Percentiles rank a stretch among this genome's conserved stretches.
Evolutionary conservation across 2,329 filamentous ascomycete genomes (phyloP).

Genomic region (Aspergillus viridinutans): DNA sequence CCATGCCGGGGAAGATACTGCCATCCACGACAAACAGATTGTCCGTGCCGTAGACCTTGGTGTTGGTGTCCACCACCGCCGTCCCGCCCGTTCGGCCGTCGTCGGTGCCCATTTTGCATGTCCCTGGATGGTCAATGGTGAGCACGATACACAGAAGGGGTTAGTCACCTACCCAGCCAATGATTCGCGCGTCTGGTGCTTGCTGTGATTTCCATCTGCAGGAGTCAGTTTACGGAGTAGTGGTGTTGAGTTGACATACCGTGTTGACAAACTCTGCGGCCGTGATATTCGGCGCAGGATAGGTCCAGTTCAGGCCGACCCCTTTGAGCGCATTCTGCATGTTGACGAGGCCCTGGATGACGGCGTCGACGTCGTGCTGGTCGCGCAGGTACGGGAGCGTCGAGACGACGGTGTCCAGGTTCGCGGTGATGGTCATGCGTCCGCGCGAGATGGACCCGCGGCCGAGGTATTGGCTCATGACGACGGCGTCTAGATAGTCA

Average conservation of each 20-base stretch:
- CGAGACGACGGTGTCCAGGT: constrained; percentile 6
- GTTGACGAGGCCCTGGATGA: constrained; percentile 7
- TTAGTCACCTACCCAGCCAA: constrained; percentile 7
- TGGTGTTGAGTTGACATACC: not conserved
- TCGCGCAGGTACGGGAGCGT: constrained; percentile 5
- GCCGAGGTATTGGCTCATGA: constrained; percentile 8
- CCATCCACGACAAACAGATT: constrained; percentile 13
- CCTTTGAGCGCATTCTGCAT: constrained; percentile 1
- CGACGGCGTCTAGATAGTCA: constrained; percentile 1
- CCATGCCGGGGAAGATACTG: constrained; percentile 14
- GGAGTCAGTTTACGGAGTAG: not conserved
- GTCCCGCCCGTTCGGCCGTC: constrained; percentile 14
- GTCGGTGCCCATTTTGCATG: constrained; percentile 16
- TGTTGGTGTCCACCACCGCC: constrained; percentile 16
- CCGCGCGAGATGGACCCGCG: constrained; percentile 5
- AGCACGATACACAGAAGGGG: not conserved
- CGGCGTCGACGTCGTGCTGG: constrained; percentile 3
- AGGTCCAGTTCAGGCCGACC: constrained; percentile 5
- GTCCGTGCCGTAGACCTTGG: constrained; percentile 11
- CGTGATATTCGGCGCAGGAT: constrained; percentile 4
- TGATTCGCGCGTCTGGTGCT: constrained; percentile 3
- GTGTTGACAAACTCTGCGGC: constrained; percentile 7
- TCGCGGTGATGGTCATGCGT: constrained; percentile 4
- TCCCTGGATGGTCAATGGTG: constrained; percentile 4
- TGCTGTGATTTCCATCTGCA: constrained; percentile 3